A percentile compares a stretch with the other conserved stretches of the same genome.
These are phyloP conservation scores for Panicum virgatum DNA, from an alignment of 202 grass and related monocot genomes.

Conservation along the genomic window DNA sequence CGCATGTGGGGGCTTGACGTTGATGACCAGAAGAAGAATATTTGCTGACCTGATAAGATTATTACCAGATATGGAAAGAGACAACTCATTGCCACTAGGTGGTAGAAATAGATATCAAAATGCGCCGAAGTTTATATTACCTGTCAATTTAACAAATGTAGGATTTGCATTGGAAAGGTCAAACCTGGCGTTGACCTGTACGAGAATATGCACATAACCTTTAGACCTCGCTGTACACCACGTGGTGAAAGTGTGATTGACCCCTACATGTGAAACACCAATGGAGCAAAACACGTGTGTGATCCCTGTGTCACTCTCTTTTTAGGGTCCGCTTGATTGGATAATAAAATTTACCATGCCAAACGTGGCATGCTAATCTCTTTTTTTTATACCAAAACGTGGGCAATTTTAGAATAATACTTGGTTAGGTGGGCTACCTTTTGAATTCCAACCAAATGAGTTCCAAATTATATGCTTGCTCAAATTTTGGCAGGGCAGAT, in stretches of 20 bases:
- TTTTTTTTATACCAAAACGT: too few species aligned
- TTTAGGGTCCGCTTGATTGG: too few species aligned
- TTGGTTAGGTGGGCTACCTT: too few species aligned
- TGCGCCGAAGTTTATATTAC: neutral
- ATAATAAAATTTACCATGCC: too few species aligned
- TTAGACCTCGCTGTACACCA: too few species aligned
- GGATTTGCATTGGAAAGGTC: neutral
- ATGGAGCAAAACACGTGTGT: neutral
- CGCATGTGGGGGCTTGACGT: neutral
- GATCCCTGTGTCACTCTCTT: too few species aligned
- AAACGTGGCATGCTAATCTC: too few species aligned
- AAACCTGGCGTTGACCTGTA: neutral
- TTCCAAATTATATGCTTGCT: too few species aligned
- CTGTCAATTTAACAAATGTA: neutral
- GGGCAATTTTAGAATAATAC: too few species aligned
- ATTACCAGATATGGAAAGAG: slow-evolving; percentile 10
- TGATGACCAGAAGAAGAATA: neutral
- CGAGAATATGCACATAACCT: neutral
- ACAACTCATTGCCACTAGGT: neutral
- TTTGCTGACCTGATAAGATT: neutral
- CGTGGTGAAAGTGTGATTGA: neutral
- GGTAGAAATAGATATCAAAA: neutral
- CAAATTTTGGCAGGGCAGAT: too few species aligned
- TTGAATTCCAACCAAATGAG: too few species aligned
- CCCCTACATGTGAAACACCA: neutral